phyloP scores from a whole-genome alignment of 129 eudicot genomes.

The Rutidosis leptorrhynchoides region DNA sequence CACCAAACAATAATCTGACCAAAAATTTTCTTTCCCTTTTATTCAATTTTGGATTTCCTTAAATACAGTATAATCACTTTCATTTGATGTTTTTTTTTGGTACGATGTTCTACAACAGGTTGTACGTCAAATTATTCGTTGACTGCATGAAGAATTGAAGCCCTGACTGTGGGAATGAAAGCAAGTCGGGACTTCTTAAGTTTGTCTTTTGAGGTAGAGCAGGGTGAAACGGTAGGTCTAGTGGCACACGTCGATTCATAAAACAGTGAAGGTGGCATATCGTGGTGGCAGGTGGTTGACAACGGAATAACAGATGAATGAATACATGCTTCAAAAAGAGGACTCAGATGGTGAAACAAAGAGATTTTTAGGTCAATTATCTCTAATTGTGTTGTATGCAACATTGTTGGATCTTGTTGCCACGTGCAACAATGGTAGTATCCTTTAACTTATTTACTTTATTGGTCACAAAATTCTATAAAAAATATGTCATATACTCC shows the following conservation, averaged over 20 bases:
- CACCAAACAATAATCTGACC: not conserved
- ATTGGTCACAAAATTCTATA: not conserved
- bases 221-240: slow-evolving; percentile 65
- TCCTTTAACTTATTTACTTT: slow-evolving; percentile 28
- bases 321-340: slow-evolving; percentile 48
- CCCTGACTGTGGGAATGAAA: slow-evolving; percentile 74
- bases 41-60: too few relatives aligned
- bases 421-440: slow-evolving; percentile 52
- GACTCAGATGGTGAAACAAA: slow-evolving; percentile 52
- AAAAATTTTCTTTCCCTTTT: not conserved
- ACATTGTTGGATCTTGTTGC: slow-evolving; percentile 74
- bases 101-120: too few relatives aligned
- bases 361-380: slow-evolving; percentile 69
- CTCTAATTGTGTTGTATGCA: slow-evolving; percentile 67
- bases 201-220: slow-evolving; percentile 74
- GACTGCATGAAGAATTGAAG: slow-evolving; percentile 94
- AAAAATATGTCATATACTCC: not conserved
- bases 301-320: slow-evolving; percentile 54
- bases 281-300: slow-evolving; percentile 83
- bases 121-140: slow-evolving; percentile 78
- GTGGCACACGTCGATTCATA: slow-evolving; percentile 90
- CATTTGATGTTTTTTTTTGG: too few relatives aligned
- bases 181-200: slow-evolving; percentile 67
- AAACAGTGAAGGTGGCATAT: slow-evolving; percentile 59
- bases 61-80: too few relatives aligned